phyloP scores from a whole-genome alignment of 768 basidiomycete genomes.

The Termitomyces sp. region DNA sequence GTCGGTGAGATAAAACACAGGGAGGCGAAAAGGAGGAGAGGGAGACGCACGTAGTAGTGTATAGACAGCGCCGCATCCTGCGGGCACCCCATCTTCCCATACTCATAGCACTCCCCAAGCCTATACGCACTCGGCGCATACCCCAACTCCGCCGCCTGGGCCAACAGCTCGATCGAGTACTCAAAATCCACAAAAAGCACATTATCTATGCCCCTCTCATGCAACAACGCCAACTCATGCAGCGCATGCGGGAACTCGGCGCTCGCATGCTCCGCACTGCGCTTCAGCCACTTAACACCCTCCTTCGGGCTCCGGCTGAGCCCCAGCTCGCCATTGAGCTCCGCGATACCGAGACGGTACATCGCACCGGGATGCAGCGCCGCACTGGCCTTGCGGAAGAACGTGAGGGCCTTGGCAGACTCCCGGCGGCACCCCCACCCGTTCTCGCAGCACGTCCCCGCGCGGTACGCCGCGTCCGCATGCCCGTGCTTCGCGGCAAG shows the following conservation, averaged over 20 bases:
- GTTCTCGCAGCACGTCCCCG: slow-evolving; percentile 97
- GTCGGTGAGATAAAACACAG: too few relatives aligned
- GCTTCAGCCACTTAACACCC: slow-evolving; percentile 98
- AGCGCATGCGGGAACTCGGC: slow-evolving; percentile 96
- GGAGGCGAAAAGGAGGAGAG: too few relatives aligned
- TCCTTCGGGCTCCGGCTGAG: slow-evolving; percentile 86
- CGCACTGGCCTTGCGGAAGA: slow-evolving; percentile 92
- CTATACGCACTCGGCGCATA: slow-evolving; percentile 96
- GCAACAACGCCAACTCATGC: slow-evolving; percentile 89
- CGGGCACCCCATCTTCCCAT: slow-evolving; percentile 97
- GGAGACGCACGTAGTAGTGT: slow-evolving; percentile 89
- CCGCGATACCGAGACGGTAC: slow-evolving; percentile 94
- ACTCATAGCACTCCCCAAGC: slow-evolving; percentile 98
- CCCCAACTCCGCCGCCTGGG: slow-evolving; percentile 92
- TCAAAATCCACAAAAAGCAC: slow-evolving; percentile 96
- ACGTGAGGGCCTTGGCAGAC: slow-evolving; percentile 85
- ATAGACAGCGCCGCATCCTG: slow-evolving; percentile 96
- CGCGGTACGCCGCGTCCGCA: slow-evolving; percentile 91
- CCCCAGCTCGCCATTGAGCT: slow-evolving; percentile 93
- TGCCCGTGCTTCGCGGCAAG: slow-evolving; percentile 97
- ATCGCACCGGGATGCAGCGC: slow-evolving; percentile 91
- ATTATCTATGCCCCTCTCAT: slow-evolving; percentile 97
- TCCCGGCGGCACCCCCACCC: slow-evolving; percentile 98
- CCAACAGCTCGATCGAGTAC: slow-evolving; percentile 90
- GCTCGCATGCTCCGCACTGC: slow-evolving; percentile 91